Base-by-base conservation (phyloP, 1,284 basidiomycete genomes). In the Coniophora puteana region DNA sequence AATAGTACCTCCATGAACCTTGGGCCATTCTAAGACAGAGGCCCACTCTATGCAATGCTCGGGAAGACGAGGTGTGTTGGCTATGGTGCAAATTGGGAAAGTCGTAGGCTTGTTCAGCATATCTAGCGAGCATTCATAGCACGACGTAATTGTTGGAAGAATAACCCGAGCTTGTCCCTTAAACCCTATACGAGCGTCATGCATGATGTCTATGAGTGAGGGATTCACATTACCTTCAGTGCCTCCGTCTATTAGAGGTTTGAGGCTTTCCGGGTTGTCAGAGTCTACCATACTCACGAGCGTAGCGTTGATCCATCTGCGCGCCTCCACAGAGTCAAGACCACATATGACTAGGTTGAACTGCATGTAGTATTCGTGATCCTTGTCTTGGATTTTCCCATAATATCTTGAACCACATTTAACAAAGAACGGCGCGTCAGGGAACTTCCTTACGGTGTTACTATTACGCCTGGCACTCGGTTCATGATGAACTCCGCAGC, bases 11-110 rank as follows among this genome's bases (percentile, higher is more conserved):
- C 87, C 89, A 53, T 89, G 85, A 1, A 93, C 81, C 25, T 83
- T 80, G 4, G 95, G 95, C 96, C 96, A 99, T 65, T 99, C 94
- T 25, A 99, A 72, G n/a, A 99, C 94, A 35, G 90, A 94, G 0
- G 96, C 96, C 95, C 96, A 99, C 66, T 99, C 96, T 58, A 99
- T 98, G 59, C 96, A 99, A 61, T 99, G 96, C 62, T 99, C 96
- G 3, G 96, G 96, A 23, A 99, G 72, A 43, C 96, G 87, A 13
- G 96, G 96, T 0, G 96, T 99, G 58, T 99, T 99, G 43, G 96
- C 96, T 49, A 99, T 98, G 2, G 96, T 99, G 62, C 96, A 99
- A 49, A 99, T 98, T 1, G 96, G 96, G 61, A 94, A 99, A 5
- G 88, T 87, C 26, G 93, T 98, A 5, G 89, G 95, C 48, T 96